Evolutionary conservation across 2,329 filamentous ascomycete species (phyloP), one percentile per base, ranked within the genome.

Genomic region (Colletotrichum sp.): DNA sequence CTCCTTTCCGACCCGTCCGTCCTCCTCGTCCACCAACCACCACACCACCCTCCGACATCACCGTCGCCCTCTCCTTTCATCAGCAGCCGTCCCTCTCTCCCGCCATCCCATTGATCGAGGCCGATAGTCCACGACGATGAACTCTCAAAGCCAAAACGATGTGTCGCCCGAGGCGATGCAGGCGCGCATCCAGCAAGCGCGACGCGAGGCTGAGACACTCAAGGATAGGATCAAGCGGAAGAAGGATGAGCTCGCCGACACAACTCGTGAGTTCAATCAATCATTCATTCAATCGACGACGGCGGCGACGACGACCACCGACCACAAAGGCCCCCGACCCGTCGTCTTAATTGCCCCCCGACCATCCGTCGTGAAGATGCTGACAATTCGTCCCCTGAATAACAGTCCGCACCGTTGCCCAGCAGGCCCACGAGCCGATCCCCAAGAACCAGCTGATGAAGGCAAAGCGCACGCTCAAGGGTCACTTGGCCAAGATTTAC

Each of bases 151-250:
- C 84, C 84, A 87, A 81, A 91, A 88, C 85, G 92, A 93, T 83
- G 91, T 93, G 81, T 93, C 91, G 83, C 91, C 91, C 79, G 92
- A 93, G 88, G 91, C 91, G 86, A 98, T 98, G 93, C 96, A 98
- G 91, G 94, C 96, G 88, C 94, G 94, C 87, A 96, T 97, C 82
- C 94, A 95, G 83, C 93, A 95, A 83, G 96, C 97, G 85, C 93
- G 97, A 87, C 95, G 97, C 89, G 97, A 99, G 91, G 97, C 97
- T 82, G 97, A 98, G 90, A 96, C 95, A 70, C 90, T 98, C 81
- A 98, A 98, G 91, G 96, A 98, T 86, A 94, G 95, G 87, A 98
- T 98, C 92, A 98, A 98, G 94, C 93, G 96, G 88, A 98, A 98
- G 93, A 98, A 98, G 94, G 97, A 99, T 92, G 97, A 98, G 88